Evolutionary conservation across 345 rosid species (phyloP).

Genomic region (Moringa oleifera): DNA sequence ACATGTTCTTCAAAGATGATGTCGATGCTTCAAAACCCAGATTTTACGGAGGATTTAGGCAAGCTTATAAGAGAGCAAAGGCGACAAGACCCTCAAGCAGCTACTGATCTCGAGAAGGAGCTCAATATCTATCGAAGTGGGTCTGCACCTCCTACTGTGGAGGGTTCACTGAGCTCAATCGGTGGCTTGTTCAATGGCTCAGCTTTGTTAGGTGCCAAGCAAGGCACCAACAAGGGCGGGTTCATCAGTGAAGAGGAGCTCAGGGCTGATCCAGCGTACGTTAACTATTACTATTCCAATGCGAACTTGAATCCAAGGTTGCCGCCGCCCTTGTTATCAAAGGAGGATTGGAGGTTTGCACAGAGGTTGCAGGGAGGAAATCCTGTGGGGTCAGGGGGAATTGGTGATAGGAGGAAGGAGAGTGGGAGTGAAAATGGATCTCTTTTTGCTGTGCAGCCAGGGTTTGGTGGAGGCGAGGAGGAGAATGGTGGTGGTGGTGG

Average conservation of each 20-base stretch:
- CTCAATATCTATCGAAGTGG: constrained; percentile 74
- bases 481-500: constrained; percentile 40
- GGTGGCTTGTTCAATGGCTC: constrained; percentile 55
- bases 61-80: constrained; percentile 49
- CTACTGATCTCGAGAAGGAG: constrained; percentile 61
- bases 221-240: constrained; percentile 30
- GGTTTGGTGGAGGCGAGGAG: constrained; percentile 47
- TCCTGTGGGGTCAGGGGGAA: constrained; percentile 41
- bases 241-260: constrained; percentile 60
- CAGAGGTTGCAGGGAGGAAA: constrained; percentile 53
- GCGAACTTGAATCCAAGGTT: constrained; percentile 81
- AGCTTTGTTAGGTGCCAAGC: constrained; percentile 20
- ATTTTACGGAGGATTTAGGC: constrained; percentile 37
- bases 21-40: constrained; percentile 43
- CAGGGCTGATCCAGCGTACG: constrained; percentile 78
- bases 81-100: constrained; percentile 25
- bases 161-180: constrained; percentile 66
- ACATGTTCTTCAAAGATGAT: constrained; percentile 38
- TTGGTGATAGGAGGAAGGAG: constrained; percentile 61
- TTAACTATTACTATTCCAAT: constrained; percentile 67
- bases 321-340: constrained; percentile 83
- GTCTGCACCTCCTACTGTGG: constrained; percentile 93
- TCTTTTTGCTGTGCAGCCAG: constrained; percentile 67
- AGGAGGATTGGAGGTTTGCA: constrained; percentile 75
- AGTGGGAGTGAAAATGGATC: constrained; percentile 41